Base-by-base conservation (phyloP, 202 grass and related monocot species). In the Zoysia matrella region DNA sequence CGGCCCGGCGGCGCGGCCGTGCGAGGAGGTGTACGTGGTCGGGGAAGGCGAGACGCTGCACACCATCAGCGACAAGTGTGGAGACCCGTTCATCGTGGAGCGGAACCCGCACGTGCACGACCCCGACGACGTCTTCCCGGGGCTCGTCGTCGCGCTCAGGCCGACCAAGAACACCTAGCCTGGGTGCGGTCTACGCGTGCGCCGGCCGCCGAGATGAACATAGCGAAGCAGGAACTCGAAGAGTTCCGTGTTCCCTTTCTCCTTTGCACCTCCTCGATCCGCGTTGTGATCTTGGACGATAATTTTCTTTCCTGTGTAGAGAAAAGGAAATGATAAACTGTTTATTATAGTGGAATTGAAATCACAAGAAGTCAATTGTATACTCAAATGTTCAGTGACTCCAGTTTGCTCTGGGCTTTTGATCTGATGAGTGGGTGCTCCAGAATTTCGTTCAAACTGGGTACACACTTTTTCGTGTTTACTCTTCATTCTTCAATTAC, bases 1-100 rank as follows among this genome's bases (percentile, higher is more conserved):
- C 48, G 83, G 83, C 43, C 7, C 74, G 0, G 83, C 71, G 56
- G 79, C 52, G 3, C 86, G 90, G 60, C 83, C 80, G 15, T 92
- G 90, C 86, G 90, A 89, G 42, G 90, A 89, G 76, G 81, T 92
- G 60, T 92, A 92, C 84, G 62, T 92, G 60, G 86, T 92, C 42
- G 86, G 86, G 47, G 90, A 94, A 51, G 86, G 80, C 73, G 89
- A 94, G 89, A 91, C 92, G 68, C 89, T 91, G 80, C 86, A 94
- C 86, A 94, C 58, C 81, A 91, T 94, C 86, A 94, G 92, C 86
- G 86, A 94, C 86, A 89, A 58, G 92, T 94, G 92, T 86, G 89
- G 89, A 1, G 92, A 94, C 73, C 77, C 89, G 3, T 94, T 91
- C 92, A 94, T 94, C 84, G 80, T 94, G 80, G 92, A 94, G 92